phyloP scores from a whole-genome alignment of 306 rosid species.

The Prunus dulcis region DNA sequence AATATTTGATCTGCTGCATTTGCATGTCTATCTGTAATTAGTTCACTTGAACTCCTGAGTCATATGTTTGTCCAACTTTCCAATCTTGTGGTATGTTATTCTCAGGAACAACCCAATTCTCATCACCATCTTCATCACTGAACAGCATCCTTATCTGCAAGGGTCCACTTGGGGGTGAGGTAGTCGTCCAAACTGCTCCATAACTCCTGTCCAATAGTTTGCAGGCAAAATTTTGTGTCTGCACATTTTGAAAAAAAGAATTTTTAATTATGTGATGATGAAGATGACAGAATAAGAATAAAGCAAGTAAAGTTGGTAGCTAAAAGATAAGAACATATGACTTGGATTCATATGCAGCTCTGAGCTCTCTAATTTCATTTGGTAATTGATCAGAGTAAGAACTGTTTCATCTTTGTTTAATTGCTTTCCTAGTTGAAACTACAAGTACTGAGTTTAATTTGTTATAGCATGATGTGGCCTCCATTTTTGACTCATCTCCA shows the following conservation, averaged over 20 bases:
- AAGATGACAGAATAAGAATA: background rate
- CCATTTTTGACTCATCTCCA: background rate
- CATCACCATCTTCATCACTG: conserved; percentile 67
- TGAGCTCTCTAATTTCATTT: background rate
- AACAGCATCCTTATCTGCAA: conserved; percentile 72
- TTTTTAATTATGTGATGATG: conserved; percentile 3
- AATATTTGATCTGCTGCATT: conserved; percentile 3
- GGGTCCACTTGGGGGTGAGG: conserved; percentile 76
- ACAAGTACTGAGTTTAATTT: too few relatives aligned
- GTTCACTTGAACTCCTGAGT: conserved; percentile 82
- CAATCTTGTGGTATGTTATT: conserved; percentile 72
- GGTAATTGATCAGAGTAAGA: too few relatives aligned
- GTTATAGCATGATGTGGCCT: too few relatives aligned
- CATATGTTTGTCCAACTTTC: conserved; percentile 74
- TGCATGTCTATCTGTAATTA: conserved; percentile 20
- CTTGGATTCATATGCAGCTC: background rate
- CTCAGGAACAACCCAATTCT: conserved; percentile 76
- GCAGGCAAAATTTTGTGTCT: conserved; percentile 69
- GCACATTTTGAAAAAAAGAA: conserved; percentile 16
- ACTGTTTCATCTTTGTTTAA: too few relatives aligned
- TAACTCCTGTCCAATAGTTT: conserved; percentile 65
- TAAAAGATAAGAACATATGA: background rate
- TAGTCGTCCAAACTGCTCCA: conserved; percentile 82
- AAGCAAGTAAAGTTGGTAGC: background rate
- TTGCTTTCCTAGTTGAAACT: too few relatives aligned